Evolutionary conservation across 2,329 filamentous ascomycete genomes (phyloP).

Genomic region (Trichoderma sp.): DNA sequence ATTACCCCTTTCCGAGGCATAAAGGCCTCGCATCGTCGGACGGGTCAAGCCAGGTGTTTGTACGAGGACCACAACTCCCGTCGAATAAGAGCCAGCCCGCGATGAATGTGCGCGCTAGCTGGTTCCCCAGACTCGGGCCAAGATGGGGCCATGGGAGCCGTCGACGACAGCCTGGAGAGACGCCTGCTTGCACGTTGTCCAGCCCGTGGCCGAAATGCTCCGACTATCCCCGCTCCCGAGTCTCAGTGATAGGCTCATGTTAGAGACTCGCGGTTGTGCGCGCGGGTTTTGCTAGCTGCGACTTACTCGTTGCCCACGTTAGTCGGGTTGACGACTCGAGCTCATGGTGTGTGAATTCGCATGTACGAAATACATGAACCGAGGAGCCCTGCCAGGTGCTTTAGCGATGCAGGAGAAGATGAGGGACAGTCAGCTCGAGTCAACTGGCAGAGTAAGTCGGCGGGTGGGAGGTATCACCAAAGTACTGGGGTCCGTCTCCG

Average conservation of each 20-base stretch:
- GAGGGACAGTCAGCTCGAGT: slow-evolving; percentile 10
- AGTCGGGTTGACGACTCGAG: neutral
- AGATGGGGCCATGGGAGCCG: slow-evolving; percentile 9
- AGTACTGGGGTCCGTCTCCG: neutral
- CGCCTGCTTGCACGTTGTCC: slow-evolving; percentile 26
- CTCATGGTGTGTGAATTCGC: neutral
- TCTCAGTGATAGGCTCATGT: neutral
- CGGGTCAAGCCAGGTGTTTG: neutral
- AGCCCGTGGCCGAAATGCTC: slow-evolving; percentile 28
- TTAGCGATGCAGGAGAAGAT: slow-evolving; percentile 8
- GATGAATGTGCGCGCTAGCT: slow-evolving; percentile 22
- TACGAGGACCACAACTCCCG: neutral
- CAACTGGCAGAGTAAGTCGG: neutral
- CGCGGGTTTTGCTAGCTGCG: neutral
- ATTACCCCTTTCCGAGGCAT: neutral
- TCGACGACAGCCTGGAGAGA: slow-evolving; percentile 12
- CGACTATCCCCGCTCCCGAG: slow-evolving; percentile 19
- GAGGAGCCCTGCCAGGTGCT: neutral
- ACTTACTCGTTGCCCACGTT: slow-evolving; percentile 5
- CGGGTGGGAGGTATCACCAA: neutral
- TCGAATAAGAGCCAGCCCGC: slow-evolving; percentile 21
- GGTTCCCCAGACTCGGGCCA: slow-evolving; percentile 18
- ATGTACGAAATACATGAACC: slow-evolving; percentile 18
- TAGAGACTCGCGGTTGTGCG: neutral
- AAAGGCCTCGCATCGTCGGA: slow-evolving; percentile 1